Evolutionary conservation across 805 yeast species (phyloP), one percentile per base, ranked within the genome.

Genomic region (Kazachstania bromeliacearum): DNA sequence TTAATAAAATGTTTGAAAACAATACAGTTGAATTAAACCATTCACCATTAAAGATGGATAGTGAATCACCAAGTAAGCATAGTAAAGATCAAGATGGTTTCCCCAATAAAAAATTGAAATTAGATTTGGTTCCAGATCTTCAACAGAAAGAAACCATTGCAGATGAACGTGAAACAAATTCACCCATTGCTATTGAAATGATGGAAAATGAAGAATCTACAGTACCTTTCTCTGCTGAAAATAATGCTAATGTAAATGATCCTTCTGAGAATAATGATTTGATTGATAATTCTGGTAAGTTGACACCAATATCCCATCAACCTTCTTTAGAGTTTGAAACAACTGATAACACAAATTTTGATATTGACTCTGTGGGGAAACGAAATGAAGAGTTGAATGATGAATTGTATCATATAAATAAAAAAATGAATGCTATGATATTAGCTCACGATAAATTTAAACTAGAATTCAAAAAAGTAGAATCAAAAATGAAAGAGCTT

Each of bases 121-220:
- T 53, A 13, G 44, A 44, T 15, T 21, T 36, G 12, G 48, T 47
- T 4, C 55, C 57, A 5, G 35, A 34, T 30, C 28, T 51, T 22
- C 37, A 42, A 24, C 47, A 41, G 27, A 38, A 20, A 10, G 31
- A 28, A 13, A 25, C 13, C 18, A 21, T 8, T 3, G 12, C 6
- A 5, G 23, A 22, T 2, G 19, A 21, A 10, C 12, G 7, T 7
- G 29, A 22, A 16, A 16, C 26, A 26, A 14, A 25, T 27, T 50
- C 57, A 4, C 59, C 59, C 1, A 49, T 40, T 17, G 48, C 46
- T n/a, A 55, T 55, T 15, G 51, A 50, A 36, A 54, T 55, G 58
- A 27, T 49, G 8, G 48, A 45, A 13, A 31, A 7, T 20, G 23
- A 31, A n/a, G 15, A 13, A 6, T 7, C 9, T 8, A 22, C 25